These are phyloP conservation scores for Angomonas ambiguus DNA, from an alignment of 208 protist species.

Conservation along the genomic window DNA sequence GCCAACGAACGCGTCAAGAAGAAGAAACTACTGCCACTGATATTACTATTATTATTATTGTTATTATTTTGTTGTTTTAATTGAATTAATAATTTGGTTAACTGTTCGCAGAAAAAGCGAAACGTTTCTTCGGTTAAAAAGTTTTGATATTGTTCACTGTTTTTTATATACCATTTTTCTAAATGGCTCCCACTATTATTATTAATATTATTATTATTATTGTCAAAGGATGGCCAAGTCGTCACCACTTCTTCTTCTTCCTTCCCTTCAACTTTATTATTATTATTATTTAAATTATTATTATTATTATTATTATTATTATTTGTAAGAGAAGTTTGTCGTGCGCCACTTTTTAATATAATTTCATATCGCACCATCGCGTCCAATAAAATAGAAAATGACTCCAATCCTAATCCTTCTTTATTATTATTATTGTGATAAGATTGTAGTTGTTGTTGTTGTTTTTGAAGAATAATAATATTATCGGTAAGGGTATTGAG, in stretches of 20 bases:
- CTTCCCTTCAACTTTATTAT: no score
- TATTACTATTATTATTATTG: not conserved
- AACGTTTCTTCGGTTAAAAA: not conserved
- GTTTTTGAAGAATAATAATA: not conserved
- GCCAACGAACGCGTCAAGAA: not conserved
- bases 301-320: slow-evolving; percentile 4
- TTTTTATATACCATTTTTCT: no score
- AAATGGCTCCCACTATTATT: no score
- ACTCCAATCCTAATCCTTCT: no score
- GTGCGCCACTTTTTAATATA: not conserved
- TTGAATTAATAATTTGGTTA: not conserved
- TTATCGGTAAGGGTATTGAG: not conserved
- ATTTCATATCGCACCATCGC: not conserved
- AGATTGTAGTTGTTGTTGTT: not conserved
- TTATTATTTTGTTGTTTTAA: no score
- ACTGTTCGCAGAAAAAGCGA: not conserved
- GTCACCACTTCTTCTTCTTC: no score
- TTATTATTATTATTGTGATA: no score
- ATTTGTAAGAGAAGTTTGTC: not conserved
- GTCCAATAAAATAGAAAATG: not conserved
- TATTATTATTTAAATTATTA: slow-evolving; percentile 4
- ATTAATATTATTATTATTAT: no score
- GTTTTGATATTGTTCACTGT: not conserved
- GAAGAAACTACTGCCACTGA: not conserved
- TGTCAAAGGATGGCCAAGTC: no score